These are phyloP conservation scores for Umbelopsis isabellina DNA, from an alignment of 192 early-diverging fungal species.

Conservation along the genomic window DNA sequence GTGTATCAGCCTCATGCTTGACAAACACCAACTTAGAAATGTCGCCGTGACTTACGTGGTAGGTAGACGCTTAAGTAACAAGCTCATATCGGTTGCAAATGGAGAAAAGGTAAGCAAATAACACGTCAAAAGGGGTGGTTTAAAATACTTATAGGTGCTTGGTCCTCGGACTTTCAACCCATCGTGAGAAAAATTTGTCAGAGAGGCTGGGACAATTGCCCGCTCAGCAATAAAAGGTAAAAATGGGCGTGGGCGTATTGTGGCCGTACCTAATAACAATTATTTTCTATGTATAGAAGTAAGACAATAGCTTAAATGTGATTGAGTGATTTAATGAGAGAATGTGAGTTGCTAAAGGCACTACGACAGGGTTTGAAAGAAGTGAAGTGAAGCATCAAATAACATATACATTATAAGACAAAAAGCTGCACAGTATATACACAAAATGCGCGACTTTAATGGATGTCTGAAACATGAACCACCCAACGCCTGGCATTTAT, in stretches of 20 bases:
- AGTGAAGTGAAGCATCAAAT: no score
- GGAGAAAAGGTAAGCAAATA: background rate
- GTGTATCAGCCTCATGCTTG: background rate
- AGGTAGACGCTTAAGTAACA: slow-evolving; percentile 19
- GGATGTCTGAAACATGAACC: no score
- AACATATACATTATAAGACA: no score
- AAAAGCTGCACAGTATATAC: no score
- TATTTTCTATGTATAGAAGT: no score
- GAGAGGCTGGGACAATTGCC: background rate
- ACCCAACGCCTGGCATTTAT: background rate
- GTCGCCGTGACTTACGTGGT: slow-evolving; percentile 6
- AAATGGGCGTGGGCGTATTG: background rate
- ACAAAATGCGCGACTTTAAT: no score
- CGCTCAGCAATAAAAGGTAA: background rate
- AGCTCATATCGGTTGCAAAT: background rate
- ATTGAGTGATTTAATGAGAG: no score
- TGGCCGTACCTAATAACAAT: background rate
- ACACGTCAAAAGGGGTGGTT: background rate
- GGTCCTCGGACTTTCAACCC: background rate
- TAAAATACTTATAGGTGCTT: background rate
- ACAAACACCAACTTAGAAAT: background rate
- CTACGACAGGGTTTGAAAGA: no score
- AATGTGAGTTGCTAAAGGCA: no score
- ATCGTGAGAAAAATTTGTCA: slow-evolving; percentile 25
- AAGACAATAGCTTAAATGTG: no score